phyloP scores from a whole-genome alignment of 2,329 filamentous ascomycete species.

The Monilinia fructicola region DNA sequence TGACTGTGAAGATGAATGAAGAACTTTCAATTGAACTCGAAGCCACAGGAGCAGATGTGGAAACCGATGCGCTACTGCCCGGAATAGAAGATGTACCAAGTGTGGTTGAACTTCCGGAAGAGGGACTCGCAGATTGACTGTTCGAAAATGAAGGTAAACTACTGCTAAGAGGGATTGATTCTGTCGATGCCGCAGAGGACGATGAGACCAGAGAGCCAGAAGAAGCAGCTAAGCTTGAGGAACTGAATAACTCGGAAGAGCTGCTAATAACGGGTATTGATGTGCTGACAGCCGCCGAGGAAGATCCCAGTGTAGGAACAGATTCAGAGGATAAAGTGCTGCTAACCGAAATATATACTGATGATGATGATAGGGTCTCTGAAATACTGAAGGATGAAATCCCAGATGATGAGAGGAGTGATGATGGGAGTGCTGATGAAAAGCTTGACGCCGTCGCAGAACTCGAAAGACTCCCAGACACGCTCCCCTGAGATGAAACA shows the following conservation, averaged over 20 bases:
- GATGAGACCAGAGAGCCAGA: too few species aligned
- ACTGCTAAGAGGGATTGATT: background rate
- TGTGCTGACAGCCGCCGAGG: too few species aligned
- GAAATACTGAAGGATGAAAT: background rate
- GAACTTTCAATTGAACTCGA: background rate
- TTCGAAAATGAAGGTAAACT: background rate
- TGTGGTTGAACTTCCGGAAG: background rate
- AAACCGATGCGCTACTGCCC: conserved; percentile 3
- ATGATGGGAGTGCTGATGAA: conserved; percentile 7
- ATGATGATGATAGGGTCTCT: conserved; percentile 3
- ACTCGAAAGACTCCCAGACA: too few species aligned
- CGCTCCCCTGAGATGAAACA: too few species aligned
- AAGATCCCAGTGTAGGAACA: background rate
- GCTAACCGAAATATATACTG: conserved; percentile 6
- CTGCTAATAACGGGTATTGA: too few species aligned
- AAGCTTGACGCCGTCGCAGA: background rate
- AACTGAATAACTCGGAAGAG: background rate
- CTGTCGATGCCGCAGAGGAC: background rate
- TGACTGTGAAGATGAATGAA: background rate
- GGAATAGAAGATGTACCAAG: background rate
- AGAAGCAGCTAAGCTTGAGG: background rate
- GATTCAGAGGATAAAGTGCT: conserved; percentile 1
- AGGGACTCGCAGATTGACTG: too few species aligned
- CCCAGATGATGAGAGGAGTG: background rate
- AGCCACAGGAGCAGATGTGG: background rate